Evolutionary conservation across 352 stramenopile genomes (phyloP), one percentile per base, ranked within the genome.

Genomic region (Saprolegnia diclina): DNA sequence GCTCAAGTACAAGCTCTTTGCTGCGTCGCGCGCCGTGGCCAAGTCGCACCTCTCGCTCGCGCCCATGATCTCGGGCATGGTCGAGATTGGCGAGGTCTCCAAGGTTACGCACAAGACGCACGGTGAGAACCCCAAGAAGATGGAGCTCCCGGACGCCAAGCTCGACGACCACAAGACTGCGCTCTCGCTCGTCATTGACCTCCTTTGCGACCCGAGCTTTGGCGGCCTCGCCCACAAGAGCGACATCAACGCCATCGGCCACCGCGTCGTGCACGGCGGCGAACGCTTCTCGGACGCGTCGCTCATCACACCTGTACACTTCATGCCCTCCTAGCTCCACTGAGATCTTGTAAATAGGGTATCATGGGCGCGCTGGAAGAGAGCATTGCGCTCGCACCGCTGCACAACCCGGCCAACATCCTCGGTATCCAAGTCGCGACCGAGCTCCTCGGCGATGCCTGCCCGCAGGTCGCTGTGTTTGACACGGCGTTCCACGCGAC

Each of bases 401-500:
- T 94, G 74, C 90, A 97, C 82, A 97, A 97, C 73, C 88, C 90
- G 7, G 80, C 80, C 64, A 93, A 92, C 64, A 64, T 96, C 48
- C 73, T 90, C 38, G 90, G 87, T n/a, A 95, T 97, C 67, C 74
- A 92, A 56, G 82, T 91, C 18, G 82, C 84, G 22, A 84, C 73
- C 4, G 79, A 92, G 52, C 73, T 94, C 16, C 91, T 96, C 73
- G 87, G 82, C 29, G 50, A 74, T 0, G 53, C 62, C 6, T 77
- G 77, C 40, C 83, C 85, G 19, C 81, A 96, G 64, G 82, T 96
- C 42, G 86, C 74, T 4, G 90, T 97, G n/a, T 97, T 96, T 73
- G 90, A 97, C 76, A 97, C 90, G 59, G 85, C 88, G 16, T 97
- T 94, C 79, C 90, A 97, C 71, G 76, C 80, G 59, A 92, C 85